phyloP scores from a whole-genome alignment of 371 early-diverging fungal species.

The Vittaforma corneae region DNA sequence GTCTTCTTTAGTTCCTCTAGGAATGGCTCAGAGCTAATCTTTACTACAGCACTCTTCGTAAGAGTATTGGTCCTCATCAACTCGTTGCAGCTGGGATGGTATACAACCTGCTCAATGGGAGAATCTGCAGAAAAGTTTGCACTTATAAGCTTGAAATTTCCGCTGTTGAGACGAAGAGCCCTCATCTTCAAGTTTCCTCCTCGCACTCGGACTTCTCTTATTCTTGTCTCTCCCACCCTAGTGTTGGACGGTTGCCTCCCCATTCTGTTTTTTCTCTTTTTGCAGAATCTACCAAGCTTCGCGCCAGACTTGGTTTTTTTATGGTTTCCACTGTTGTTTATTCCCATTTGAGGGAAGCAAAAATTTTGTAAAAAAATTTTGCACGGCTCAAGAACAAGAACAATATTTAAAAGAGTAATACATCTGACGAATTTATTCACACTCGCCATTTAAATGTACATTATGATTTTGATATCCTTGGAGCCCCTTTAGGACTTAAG shows the following conservation, averaged over 20 bases:
- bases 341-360: constrained; percentile 50
- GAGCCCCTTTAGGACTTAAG: too few species aligned
- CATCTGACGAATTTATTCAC: neutral
- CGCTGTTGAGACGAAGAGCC: constrained; percentile 87
- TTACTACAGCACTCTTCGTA: constrained; percentile 91
- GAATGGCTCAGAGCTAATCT: constrained; percentile 94
- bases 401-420: neutral
- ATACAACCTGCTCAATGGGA: constrained; percentile 85
- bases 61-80: constrained; percentile 98
- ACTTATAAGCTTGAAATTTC: constrained; percentile 61
- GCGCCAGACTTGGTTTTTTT: constrained; percentile 92
- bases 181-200: constrained; percentile 97
- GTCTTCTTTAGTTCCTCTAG: constrained; percentile 83
- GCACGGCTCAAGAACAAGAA: neutral
- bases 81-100: constrained; percentile 99
- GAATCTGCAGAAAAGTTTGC: constrained; percentile 51
- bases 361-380: constrained; percentile 30
- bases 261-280: constrained; percentile 96
- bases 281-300: constrained; percentile 86
- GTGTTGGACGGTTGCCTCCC: constrained; percentile 93
- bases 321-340: constrained; percentile 62
- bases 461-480: too few species aligned
- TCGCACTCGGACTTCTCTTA: constrained; percentile 83
- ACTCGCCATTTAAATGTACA: too few species aligned
- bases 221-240: constrained; percentile 82